phyloP scores from a whole-genome alignment of 306 rosid species.

The Cucurbita ficifolia region DNA sequence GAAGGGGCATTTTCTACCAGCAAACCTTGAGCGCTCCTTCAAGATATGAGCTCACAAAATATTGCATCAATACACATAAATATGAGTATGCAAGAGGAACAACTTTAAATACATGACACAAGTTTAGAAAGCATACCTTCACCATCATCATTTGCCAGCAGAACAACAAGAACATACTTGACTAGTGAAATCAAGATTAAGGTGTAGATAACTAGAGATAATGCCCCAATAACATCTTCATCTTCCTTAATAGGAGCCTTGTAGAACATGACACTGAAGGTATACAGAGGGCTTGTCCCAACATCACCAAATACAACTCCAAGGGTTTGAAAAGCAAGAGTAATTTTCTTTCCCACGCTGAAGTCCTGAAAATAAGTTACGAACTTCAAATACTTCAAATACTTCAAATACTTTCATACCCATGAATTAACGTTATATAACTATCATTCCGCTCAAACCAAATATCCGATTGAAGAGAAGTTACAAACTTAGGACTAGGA shows the following conservation, averaged over 20 bases:
- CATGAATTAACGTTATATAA: neutral
- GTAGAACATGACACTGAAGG: slow-evolving; percentile 86
- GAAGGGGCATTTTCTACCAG: neutral
- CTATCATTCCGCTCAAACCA: neutral
- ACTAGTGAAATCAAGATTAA: slow-evolving; percentile 80
- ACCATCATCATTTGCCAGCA: slow-evolving; percentile 93
- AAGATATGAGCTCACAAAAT: neutral
- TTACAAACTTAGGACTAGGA: neutral
- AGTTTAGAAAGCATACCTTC: slow-evolving; percentile 51
- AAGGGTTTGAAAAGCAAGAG: slow-evolving; percentile 77
- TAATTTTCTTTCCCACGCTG: slow-evolving; percentile 48
- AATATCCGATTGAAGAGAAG: neutral
- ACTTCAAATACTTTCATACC: neutral
- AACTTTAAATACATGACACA: neutral
- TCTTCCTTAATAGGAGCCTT: slow-evolving; percentile 73
- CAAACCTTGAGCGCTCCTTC: neutral
- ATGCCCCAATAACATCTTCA: slow-evolving; percentile 88
- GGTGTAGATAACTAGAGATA: slow-evolving; percentile 82
- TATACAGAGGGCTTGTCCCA: slow-evolving; percentile 94
- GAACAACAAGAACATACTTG: slow-evolving; percentile 87
- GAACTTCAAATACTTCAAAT: neutral
- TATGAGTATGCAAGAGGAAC: neutral
- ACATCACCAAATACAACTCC: slow-evolving; percentile 99
- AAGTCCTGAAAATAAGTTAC: slow-evolving; percentile 44
- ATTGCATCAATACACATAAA: neutral